These are phyloP conservation scores for Microdochium trichocladiopsis DNA, from an alignment of 2,329 filamentous ascomycete species.

Conservation along the genomic window DNA sequence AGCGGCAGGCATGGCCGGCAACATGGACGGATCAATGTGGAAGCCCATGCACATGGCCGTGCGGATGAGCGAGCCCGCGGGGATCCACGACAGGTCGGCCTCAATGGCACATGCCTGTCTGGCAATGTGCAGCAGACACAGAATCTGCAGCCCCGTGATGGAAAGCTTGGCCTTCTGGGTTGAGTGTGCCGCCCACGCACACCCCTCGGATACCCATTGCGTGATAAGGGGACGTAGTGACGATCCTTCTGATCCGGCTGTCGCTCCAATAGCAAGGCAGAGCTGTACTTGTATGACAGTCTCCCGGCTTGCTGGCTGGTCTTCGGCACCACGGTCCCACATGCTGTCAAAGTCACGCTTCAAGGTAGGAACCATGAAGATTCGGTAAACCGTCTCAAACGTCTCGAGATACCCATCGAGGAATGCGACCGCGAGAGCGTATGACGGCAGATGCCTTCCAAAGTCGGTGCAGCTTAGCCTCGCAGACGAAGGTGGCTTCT, in stretches of 20 bases:
- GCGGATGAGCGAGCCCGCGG: slow-evolving; percentile 18
- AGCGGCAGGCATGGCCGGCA: slow-evolving; percentile 14
- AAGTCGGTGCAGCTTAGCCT: neutral
- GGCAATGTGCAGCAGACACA: slow-evolving; percentile 18
- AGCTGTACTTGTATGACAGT: slow-evolving; percentile 10
- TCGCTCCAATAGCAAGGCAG: slow-evolving; percentile 11
- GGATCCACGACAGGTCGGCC: slow-evolving; percentile 18
- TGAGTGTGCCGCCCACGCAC: slow-evolving; percentile 8
- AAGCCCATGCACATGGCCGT: slow-evolving; percentile 23
- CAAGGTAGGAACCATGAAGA: slow-evolving; percentile 33
- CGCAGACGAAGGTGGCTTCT: neutral
- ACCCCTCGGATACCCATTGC: slow-evolving; percentile 14
- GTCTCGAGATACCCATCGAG: slow-evolving; percentile 30
- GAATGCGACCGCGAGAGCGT: slow-evolving; percentile 19
- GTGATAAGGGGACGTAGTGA: slow-evolving; percentile 7
- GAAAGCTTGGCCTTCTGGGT: slow-evolving; percentile 16
- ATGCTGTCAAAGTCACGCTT: slow-evolving; percentile 21
- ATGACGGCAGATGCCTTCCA: slow-evolving; percentile 2
- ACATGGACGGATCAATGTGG: slow-evolving; percentile 21
- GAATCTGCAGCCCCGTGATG: slow-evolving; percentile 18
- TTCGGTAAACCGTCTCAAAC: slow-evolving; percentile 31
- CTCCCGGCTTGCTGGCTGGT: slow-evolving; percentile 7
- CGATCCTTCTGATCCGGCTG: slow-evolving; percentile 11
- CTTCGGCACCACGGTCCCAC: slow-evolving; percentile 6
- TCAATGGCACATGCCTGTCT: slow-evolving; percentile 11